phyloP scores from a whole-genome alignment of 805 yeast species.

The Yarrowia osloensis region DNA sequence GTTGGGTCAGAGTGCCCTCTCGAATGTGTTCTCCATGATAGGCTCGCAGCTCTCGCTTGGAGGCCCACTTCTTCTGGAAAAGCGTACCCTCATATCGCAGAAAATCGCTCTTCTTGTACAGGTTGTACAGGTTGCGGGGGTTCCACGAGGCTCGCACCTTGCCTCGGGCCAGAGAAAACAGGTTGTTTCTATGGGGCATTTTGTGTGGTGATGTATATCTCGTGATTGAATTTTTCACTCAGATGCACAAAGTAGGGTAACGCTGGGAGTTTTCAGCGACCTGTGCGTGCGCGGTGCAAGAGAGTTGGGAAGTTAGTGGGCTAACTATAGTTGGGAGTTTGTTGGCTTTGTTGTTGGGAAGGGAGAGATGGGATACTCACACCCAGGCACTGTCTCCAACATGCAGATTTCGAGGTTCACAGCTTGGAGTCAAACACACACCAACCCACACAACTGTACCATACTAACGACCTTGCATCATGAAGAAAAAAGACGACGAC shows the following conservation, averaged over 20 bases:
- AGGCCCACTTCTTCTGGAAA: conserved; percentile 87
- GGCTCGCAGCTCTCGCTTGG: conserved; percentile 89
- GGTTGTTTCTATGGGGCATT: conserved; percentile 42
- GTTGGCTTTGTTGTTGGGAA: too few relatives aligned
- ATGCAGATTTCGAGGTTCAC: not conserved
- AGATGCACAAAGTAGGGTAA: not conserved
- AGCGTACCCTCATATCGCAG: conserved; percentile 48
- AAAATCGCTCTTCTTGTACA: conserved; percentile 12
- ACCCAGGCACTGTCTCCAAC: not conserved
- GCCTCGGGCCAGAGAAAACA: conserved; percentile 43
- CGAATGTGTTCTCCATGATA: conserved; percentile 94
- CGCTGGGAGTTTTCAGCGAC: too few relatives aligned
- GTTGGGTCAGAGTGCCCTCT: conserved; percentile 75
- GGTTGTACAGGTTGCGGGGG: conserved; percentile 85
- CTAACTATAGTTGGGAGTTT: not conserved
- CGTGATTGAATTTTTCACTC: conserved; percentile 18
- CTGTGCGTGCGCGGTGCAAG: too few relatives aligned
- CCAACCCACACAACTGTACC: not conserved
- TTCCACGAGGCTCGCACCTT: conserved; percentile 82
- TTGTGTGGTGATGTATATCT: not conserved
- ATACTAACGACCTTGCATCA: not conserved
- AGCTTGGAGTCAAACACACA: not conserved
- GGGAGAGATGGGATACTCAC: too few relatives aligned
- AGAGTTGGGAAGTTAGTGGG: too few relatives aligned
- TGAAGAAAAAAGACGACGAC: conserved; percentile 1